These are phyloP conservation scores for Teunomyces panamensis DNA, from an alignment of 805 yeast genomes.

Conservation along the genomic window DNA sequence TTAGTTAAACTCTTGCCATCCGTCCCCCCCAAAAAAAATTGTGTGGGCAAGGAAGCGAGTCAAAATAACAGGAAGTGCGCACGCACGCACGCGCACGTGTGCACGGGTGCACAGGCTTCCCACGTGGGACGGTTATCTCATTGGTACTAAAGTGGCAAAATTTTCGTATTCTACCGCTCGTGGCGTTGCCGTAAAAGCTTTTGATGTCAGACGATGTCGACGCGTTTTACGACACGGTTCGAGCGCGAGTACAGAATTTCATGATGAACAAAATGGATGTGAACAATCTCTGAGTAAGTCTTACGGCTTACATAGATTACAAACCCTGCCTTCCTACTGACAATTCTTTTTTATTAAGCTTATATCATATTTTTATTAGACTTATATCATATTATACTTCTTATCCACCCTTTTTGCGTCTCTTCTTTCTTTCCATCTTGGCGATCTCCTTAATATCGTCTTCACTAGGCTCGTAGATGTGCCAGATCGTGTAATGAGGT, in stretches of 20 bases:
- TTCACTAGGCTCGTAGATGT: conserved; percentile 84
- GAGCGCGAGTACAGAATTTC: conserved; percentile 20
- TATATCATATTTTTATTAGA: conserved; percentile 7
- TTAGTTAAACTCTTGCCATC: too few species aligned
- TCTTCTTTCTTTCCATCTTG: conserved; percentile 61
- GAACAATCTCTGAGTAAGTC: conserved; percentile 49
- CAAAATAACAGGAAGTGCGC: too few species aligned
- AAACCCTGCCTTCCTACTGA: conserved; percentile 54
- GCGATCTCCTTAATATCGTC: conserved; percentile 75
- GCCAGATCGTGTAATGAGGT: conserved; percentile 95
- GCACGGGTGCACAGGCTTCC: too few species aligned
- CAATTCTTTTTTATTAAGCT: conserved; percentile 15
- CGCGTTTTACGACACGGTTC: conserved; percentile 15
- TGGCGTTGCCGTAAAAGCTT: conserved; percentile 1
- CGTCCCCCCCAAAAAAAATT: too few species aligned
- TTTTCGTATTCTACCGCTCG: neutral
- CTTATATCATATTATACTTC: conserved; percentile 2
- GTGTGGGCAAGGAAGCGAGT: too few species aligned
- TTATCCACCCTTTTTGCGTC: conserved; percentile 21
- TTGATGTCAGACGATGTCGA: conserved; percentile 4
- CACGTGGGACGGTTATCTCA: too few species aligned
- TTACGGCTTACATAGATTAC: conserved; percentile 42
- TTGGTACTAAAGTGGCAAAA: too few species aligned
- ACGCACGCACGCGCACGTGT: too few species aligned
- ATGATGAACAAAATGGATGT: conserved; percentile 48